These are phyloP conservation scores for Monilinia vaccinii-corymbosi DNA, from an alignment of 2,329 filamentous ascomycete genomes.

Conservation along the genomic window DNA sequence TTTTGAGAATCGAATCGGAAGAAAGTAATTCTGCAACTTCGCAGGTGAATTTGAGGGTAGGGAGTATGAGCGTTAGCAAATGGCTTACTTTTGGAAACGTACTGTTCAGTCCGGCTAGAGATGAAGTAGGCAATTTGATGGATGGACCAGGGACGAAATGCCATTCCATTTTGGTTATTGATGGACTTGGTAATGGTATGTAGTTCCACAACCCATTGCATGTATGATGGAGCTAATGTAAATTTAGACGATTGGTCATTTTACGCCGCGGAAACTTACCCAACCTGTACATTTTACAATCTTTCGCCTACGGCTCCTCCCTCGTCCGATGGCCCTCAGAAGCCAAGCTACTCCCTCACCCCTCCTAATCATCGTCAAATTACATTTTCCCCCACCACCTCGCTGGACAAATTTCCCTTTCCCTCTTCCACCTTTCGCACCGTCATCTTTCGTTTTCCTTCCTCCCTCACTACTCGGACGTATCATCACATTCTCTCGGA, in stretches of 20 bases:
- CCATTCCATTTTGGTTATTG: constrained; percentile 64
- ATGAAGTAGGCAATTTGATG: constrained; percentile 52
- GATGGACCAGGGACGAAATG: constrained; percentile 36
- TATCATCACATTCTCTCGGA: constrained; percentile 66
- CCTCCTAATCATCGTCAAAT: constrained; percentile 69
- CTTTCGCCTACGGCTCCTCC: constrained; percentile 45
- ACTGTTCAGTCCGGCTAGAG: constrained; percentile 69
- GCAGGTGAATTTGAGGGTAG: constrained; percentile 68
- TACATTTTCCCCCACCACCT: constrained; percentile 38
- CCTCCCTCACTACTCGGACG: constrained; percentile 56
- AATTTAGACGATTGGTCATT: constrained; percentile 68
- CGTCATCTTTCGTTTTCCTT: constrained; percentile 69
- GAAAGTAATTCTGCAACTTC: constrained; percentile 51
- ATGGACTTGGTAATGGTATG: constrained; percentile 66
- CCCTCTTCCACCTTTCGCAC: constrained; percentile 65
- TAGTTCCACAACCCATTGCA: not conserved
- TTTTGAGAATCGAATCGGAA: constrained; percentile 30
- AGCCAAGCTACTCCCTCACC: constrained; percentile 43
- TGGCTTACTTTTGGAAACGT: constrained; percentile 82
- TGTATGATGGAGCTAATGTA: not conserved
- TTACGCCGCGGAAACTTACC: constrained; percentile 74
- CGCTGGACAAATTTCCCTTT: constrained; percentile 59
- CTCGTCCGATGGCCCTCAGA: constrained; percentile 33
- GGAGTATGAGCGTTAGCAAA: constrained; percentile 77
- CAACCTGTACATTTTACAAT: constrained; percentile 66